Percentiles rank a stretch among this genome's conserved stretches.
phyloP scores from a whole-genome alignment of 2,329 filamentous ascomycete genomes.

The Aspergillus pseudotamarii region DNA sequence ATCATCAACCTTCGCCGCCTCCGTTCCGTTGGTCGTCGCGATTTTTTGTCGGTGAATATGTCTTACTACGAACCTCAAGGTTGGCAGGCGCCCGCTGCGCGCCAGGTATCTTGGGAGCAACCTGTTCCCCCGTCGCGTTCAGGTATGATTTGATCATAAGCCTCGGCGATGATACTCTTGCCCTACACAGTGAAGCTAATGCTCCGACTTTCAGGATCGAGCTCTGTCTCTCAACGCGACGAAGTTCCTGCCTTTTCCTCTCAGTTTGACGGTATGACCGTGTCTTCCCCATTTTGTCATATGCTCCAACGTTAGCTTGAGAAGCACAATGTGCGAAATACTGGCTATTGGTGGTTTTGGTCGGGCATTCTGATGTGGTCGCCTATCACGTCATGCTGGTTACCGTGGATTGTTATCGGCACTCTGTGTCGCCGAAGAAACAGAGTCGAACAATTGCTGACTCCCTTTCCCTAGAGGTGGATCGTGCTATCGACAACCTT shows the following conservation, averaged over 20 bases:
- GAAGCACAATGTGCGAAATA: background rate
- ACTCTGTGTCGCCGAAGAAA: background rate
- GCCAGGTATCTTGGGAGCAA: conserved; percentile 73
- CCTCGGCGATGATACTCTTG: conserved; percentile 6
- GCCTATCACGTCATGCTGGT: background rate
- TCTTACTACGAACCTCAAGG: conserved; percentile 70
- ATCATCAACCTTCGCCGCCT: conserved; percentile 26
- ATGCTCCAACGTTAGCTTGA: conserved; percentile 1
- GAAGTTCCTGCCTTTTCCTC: conserved; percentile 78
- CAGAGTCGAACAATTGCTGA: conserved; percentile 26
- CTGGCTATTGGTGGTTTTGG: background rate
- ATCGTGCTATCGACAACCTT: conserved; percentile 92
- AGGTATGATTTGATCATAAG: conserved; percentile 52
- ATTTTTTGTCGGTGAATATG: conserved; percentile 49
- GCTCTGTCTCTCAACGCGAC: conserved; percentile 72
- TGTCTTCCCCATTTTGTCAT: conserved; percentile 2
- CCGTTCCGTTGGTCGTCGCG: conserved; percentile 19
- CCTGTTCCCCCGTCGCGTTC: conserved; percentile 72
- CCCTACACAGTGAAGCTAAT: conserved; percentile 21
- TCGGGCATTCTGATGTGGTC: background rate
- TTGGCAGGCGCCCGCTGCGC: conserved; percentile 61
- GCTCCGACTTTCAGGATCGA: conserved; percentile 60
- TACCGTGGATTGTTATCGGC: background rate
- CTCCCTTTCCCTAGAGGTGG: conserved; percentile 70
- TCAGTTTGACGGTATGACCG: conserved; percentile 80